Evolutionary conservation across 78 protist genomes (phyloP).

Genomic region (Tieghemostelium lacteum): DNA sequence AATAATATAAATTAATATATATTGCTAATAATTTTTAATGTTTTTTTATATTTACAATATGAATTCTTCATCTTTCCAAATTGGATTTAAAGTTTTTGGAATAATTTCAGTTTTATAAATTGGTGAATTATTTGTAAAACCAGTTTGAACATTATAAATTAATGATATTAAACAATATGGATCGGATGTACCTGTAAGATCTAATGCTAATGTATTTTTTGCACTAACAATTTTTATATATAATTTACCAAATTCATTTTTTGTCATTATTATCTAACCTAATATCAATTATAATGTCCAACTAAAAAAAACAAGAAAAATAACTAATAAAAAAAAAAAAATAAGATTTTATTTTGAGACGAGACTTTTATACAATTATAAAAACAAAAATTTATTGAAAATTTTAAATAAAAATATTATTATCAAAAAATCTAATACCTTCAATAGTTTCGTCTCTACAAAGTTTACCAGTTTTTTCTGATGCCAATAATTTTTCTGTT

Average conservation of each 20-base stretch:
- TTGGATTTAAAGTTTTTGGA: conserved; percentile 10
- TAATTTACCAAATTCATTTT: conserved; percentile 24
- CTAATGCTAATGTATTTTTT: conserved; percentile 7
- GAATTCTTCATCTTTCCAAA: conserved; percentile 33
- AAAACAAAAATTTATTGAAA: too few relatives aligned
- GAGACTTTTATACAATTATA: too few relatives aligned
- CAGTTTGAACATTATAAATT: background rate
- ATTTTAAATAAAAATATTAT: conserved; percentile 43
- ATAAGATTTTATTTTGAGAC: too few relatives aligned
- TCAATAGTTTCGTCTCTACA: conserved; percentile 73
- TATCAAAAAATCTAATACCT: conserved; percentile 33
- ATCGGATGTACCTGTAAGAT: background rate
- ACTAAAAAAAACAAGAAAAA: too few relatives aligned
- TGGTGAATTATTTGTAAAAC: background rate
- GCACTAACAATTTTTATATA: conserved; percentile 16
- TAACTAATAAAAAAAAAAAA: too few relatives aligned
- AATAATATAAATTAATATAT: background rate
- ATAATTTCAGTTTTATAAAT: conserved; percentile 12
- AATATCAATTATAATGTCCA: too few relatives aligned
- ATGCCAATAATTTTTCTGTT: conserved; percentile 53
- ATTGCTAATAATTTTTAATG: background rate
- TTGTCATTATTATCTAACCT: too few relatives aligned
- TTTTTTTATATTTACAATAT: conserved; percentile 1
- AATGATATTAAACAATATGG: conserved; percentile 4
- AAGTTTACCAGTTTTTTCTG: conserved; percentile 48